Evolutionary conservation across 371 early-diverging fungal species (phyloP), one percentile per base, ranked within the genome.

Genomic region (Mucor saturninus): DNA sequence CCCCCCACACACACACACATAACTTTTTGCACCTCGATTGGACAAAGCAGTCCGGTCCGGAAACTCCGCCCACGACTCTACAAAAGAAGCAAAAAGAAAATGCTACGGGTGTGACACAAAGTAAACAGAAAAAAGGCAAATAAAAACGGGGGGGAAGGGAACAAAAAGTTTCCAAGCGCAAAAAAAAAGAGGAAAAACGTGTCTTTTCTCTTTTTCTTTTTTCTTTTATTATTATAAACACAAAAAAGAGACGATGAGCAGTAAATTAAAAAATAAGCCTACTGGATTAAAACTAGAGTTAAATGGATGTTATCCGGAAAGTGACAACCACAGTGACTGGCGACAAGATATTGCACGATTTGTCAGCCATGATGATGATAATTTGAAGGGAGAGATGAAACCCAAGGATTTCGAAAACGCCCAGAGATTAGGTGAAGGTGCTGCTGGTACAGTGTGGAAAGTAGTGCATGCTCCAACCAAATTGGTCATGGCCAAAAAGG

Each of bases 401-500:
- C 30, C 79, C 15, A 82, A 80, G 45, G 89, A 93, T 61, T 69
- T 93, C 4, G 77, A 84, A 56, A 75, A 80, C 0, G 56, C 89
- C 46, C 66, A 75, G 10, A 87, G 90, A 58, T 84, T 99, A 46
- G 99, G 98, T 40, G 91, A 94, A 54, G 99, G 99, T 21, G 90
- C 93, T 42, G 97, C 95, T 31, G 99, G 98, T 21, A 93, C 96
- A 4, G 98, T 98, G 29, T 82, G 89, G 56, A 91, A 92, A 76
- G 92, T 95, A 21, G 65, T 80, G 58, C 93, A 98, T 73, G 75
- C 73, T 56, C 93, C 95, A 15, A 87, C 87, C 28, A 75, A 80
- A 15, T 81, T 83, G n/a, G 82, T 97, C 37, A 95, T 98, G 97
- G 99, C 99, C 2, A 86, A 93, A 61, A 98, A 98, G 90, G 90